Base-by-base conservation (phyloP, 129 eudicot species). In the Centaurea solstitialis region DNA sequence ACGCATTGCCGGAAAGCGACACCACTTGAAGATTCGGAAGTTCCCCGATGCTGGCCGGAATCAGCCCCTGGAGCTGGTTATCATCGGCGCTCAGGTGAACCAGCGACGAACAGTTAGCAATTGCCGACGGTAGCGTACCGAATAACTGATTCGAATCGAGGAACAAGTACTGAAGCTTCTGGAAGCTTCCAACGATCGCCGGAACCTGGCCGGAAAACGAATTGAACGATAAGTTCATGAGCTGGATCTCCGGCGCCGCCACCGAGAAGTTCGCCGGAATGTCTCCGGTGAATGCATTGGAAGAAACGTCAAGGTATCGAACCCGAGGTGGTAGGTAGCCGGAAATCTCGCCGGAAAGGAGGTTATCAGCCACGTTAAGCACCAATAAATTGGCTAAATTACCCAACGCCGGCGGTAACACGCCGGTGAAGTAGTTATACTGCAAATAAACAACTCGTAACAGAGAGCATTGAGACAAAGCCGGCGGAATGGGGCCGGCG, bases 41-140 rank as follows among this genome's bases (percentile, higher is more conserved):
- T 0, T 72, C 83, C 43, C 98, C 92, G 20, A 90, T 74, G 15
- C 92, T 89, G 76, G 93, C 88, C 69, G 98, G 98, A 76, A 93
- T 73, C 3, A 87, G 76, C 5, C 98, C 98, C 35, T 81, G 66
- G 1, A 91, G 81, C 12, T n/a, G 21, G 73, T 93, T 93, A 73
- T 83, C 79, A 11, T 83, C 90, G 23, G 90, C 94, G 76, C 90
- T 93, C n/a, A 93, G 76, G n/a, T 87, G 89, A 26, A 93, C 57
- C 15, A 93, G 80, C n/a, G 88, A 64, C 9, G 90, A 84, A 74
- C 96, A 90, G 80, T 93, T 93, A 0, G 88, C 81, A 0, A 93
- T 78, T 21, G 98, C 93, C 11, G 98, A 89, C 18, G 98, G 98
- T 6, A 93, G 45, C 0, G 98, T 91, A 13, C 98, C 96, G 80